Conservation (phyloP, 83 land plant species). For the Picea abies region DNA sequence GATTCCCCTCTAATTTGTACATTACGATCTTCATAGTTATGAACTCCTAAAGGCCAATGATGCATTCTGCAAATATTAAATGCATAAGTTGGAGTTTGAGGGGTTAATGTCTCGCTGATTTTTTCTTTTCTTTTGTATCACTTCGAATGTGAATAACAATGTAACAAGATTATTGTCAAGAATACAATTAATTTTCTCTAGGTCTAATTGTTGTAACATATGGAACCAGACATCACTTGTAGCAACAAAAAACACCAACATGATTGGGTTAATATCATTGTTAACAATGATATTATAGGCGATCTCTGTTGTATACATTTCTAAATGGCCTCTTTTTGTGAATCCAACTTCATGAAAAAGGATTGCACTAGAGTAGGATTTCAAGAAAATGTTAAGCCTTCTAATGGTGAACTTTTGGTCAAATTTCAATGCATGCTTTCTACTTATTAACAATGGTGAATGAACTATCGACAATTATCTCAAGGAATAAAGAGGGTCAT, state of each 20-base stretch:
- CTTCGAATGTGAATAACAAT: not conserved
- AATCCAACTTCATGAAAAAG: constrained; percentile 54
- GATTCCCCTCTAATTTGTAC: constrained; percentile 37
- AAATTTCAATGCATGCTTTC: no score
- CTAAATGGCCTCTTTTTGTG: constrained; percentile 24
- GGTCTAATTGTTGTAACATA: not conserved
- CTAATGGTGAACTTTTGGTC: no score
- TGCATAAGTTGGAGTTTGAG: not conserved
- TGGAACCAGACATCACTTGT: constrained; percentile 12
- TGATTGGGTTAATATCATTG: not conserved
- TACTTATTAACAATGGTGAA: no score
- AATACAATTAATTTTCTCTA: not conserved
- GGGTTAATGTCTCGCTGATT: not conserved
- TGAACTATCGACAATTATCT: no score
- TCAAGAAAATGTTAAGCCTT: no score
- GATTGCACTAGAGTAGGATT: constrained; percentile 2
- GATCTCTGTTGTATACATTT: constrained; percentile 5
- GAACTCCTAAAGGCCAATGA: constrained; percentile 8
- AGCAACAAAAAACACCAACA: constrained; percentile 24
- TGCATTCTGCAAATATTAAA: no score
- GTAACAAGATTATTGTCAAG: not conserved
- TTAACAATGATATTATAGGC: constrained; percentile 3
- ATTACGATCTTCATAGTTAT: constrained; percentile 39
- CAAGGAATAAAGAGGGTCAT: no score
- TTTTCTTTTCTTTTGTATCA: not conserved